Conservation (phyloP, 1,284 basidiomycete species). For the Pseudozyma tsukubaensis region DNA sequence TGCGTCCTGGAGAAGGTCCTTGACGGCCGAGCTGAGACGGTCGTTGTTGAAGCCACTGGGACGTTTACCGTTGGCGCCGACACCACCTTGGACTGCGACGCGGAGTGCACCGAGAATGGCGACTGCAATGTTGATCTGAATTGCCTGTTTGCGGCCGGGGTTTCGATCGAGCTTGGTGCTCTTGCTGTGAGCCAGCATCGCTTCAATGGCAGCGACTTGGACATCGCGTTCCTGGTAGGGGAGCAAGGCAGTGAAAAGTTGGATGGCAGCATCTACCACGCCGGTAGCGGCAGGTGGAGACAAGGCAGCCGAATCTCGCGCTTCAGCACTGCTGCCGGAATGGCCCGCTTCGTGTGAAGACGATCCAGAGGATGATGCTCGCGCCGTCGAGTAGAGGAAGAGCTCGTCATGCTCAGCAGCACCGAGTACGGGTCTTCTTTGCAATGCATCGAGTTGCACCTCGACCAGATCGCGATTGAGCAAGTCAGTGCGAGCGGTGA, state of each 20-base stretch:
- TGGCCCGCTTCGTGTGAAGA: conserved; percentile 7
- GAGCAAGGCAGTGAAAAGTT: conserved; percentile 82
- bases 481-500: conserved; percentile 70
- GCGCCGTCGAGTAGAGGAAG: conserved; percentile 73
- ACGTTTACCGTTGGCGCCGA: conserved; percentile 48
- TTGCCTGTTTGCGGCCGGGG: conserved; percentile 86
- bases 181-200: conserved; percentile 75
- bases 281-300: conserved; percentile 83
- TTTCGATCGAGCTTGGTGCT: conserved; percentile 89
- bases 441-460: conserved; percentile 79
- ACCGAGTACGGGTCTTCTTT: conserved; percentile 82
- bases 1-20: conserved; percentile 84
- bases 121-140: conserved; percentile 83
- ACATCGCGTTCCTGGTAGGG: conserved; percentile 81
- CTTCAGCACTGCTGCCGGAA: conserved; percentile 21
- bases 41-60: conserved; percentile 71
- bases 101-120: conserved; percentile 82
- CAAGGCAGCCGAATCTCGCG: conserved; percentile 74
- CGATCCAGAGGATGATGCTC: conserved; percentile 3
- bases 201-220: conserved; percentile 77
- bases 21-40: conserved; percentile 78
- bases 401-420: conserved; percentile 89
- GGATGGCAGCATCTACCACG: conserved; percentile 88
- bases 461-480: conserved; percentile 83
- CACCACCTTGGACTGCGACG: conserved; percentile 42